Evolutionary conservation across 306 rosid genomes (phyloP).

Genomic region (Albizia julibrissin): DNA sequence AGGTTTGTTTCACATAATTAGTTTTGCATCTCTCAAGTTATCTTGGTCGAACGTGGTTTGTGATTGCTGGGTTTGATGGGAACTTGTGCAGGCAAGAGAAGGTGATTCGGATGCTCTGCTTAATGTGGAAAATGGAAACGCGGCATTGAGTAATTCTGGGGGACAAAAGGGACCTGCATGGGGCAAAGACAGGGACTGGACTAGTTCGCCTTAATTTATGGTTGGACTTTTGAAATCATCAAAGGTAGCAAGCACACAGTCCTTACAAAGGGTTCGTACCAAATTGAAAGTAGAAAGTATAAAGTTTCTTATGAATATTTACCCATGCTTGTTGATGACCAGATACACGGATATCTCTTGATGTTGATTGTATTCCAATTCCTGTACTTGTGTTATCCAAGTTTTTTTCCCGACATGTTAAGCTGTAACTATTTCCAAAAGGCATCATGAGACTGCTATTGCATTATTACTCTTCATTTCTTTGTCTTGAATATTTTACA

Average conservation of each 20-base stretch:
- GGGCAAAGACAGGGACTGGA: conserved; percentile 77
- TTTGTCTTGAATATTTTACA: no score
- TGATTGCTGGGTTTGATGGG: conserved; percentile 7
- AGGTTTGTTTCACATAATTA: conserved; percentile 47
- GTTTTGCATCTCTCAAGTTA: neutral
- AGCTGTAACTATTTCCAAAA: neutral
- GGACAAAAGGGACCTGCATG: conserved; percentile 56
- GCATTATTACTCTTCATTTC: neutral
- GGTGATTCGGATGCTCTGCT: conserved; percentile 76
- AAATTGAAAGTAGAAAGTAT: neutral
- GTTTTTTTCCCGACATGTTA: neutral
- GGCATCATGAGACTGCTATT: neutral
- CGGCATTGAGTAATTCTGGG: conserved; percentile 28
- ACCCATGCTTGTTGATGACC: conserved; percentile 27
- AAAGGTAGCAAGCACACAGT: neutral
- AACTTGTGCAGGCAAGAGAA: conserved; percentile 59
- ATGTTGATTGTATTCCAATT: neutral
- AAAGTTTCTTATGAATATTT: conserved; percentile 35
- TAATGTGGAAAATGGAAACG: conserved; percentile 56
- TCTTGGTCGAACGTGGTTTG: neutral
- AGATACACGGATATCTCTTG: neutral
- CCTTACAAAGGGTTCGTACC: conserved; percentile 15
- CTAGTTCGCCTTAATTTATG: conserved; percentile 21
- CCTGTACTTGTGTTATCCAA: neutral
- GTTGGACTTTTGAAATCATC: conserved; percentile 17